These are phyloP conservation scores for Zalaria obscura DNA, from an alignment of 2,329 filamentous ascomycete species.

Conservation along the genomic window DNA sequence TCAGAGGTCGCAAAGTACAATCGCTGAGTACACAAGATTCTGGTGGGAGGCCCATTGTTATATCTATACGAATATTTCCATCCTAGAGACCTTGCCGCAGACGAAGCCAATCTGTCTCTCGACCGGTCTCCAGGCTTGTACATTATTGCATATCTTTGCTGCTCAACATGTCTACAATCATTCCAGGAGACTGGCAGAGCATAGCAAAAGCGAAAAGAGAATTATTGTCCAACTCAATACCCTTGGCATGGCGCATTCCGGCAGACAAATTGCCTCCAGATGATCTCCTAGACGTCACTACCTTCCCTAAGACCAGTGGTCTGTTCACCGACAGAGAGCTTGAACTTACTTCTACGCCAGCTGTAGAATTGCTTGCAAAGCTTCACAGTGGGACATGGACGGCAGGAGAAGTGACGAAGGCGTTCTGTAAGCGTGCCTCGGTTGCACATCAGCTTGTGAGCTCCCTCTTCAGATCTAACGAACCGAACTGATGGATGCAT, in stretches of 20 bases:
- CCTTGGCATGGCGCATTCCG: slow-evolving; percentile 44
- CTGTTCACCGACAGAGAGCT: slow-evolving; percentile 43
- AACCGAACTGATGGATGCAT: neutral
- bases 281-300: slow-evolving; percentile 40
- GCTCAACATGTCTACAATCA: neutral
- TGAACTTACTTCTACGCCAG: slow-evolving; percentile 32
- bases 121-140: too few relatives aligned
- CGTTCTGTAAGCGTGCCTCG: slow-evolving; percentile 41
- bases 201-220: slow-evolving; percentile 3
- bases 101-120: too few relatives aligned
- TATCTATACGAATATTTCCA: too few relatives aligned
- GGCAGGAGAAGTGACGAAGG: slow-evolving; percentile 35
- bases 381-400: slow-evolving; percentile 30
- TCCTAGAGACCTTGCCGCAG: too few relatives aligned
- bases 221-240: slow-evolving; percentile 31
- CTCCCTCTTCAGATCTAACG: neutral
- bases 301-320: slow-evolving; percentile 41
- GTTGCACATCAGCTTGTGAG: slow-evolving; percentile 40
- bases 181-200: slow-evolving; percentile 3
- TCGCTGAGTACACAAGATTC: too few relatives aligned
- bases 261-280: slow-evolving; percentile 37
- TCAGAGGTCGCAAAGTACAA: too few relatives aligned
- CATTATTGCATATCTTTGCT: too few relatives aligned
- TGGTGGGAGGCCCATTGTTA: too few relatives aligned
- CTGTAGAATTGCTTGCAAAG: slow-evolving; percentile 25